A percentile compares a stretch with the other conserved stretches of the same genome.
phyloP scores from a whole-genome alignment of 495 filamentous ascomycete species.

The Acidomyces sp. region DNA sequence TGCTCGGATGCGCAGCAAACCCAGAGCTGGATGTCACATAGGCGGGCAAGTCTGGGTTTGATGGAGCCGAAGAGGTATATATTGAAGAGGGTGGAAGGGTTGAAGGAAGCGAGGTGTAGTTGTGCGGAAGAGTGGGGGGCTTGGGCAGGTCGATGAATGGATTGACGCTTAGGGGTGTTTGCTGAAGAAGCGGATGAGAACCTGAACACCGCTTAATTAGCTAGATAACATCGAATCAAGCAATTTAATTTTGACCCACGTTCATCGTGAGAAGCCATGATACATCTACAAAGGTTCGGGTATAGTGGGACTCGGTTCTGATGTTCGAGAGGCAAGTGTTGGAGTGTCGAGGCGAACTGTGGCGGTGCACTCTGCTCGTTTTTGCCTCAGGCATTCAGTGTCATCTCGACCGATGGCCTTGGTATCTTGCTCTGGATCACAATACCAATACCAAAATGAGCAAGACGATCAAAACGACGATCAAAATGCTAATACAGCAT shows the following conservation, averaged over 20 bases:
- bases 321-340: no score
- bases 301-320: no score
- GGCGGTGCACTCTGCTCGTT: not conserved
- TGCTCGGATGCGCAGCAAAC: slow-evolving; percentile 33
- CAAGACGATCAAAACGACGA: slow-evolving; percentile 22
- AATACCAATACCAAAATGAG: slow-evolving; percentile 23
- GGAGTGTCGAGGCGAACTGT: no score
- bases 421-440: slow-evolving; percentile 8
- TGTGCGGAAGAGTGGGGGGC: slow-evolving; percentile 86
- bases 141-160: slow-evolving; percentile 87
- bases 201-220: no score
- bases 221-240: no score
- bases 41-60: slow-evolving; percentile 35
- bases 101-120: slow-evolving; percentile 77
- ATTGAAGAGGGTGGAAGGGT: slow-evolving; percentile 68
- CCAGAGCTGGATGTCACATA: slow-evolving; percentile 62
- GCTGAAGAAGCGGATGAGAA: slow-evolving; percentile 76
- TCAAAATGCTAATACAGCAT: slow-evolving; percentile 60
- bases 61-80: slow-evolving; percentile 32
- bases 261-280: no score
- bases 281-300: no score
- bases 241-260: no score
- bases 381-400: not conserved
- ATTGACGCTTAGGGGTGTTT: slow-evolving; percentile 84
- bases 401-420: no score